Evolutionary conservation across 148 eudicot species (phyloP), one percentile per base, ranked within the genome.

Genomic region (Amaranthus hypochondriacus): DNA sequence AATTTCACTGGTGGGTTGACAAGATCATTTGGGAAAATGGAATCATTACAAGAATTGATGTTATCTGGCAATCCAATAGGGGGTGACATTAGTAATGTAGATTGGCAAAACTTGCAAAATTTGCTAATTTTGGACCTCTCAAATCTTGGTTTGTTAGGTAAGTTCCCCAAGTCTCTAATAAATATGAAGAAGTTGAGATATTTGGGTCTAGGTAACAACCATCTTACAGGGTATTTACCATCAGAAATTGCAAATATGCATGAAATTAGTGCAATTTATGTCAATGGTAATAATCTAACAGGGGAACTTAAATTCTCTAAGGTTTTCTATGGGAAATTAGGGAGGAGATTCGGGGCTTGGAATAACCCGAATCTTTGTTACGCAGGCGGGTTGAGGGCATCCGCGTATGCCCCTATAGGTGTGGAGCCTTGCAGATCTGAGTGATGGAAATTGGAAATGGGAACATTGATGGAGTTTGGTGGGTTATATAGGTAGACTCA

Each of bases 331-430:
- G 80, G 72, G 75, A 88, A 76, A 83, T 70, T 95, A 90, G 96
- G 97, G 43, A 86, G 94, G 82, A 76, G 94, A 12, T 92, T 95
- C 75, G 88, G 90, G 84, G 93, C 92, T 14, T 90, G 87, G 96
- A 78, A 78, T 18, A 95, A 95, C 75, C 81, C 92, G 13, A 86
- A 83, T 76, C 87, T 95, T 49, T 95, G 99, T 76, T 87, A 83
- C 76, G 72, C 78, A 39, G 7, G 69, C 5, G 87, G 74, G 46
- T 59, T 67, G 61, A 59, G 53, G 44, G 75, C 84, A 14, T 51
- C 72, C 43, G 82, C 74, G 4, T 69, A 78, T 54, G 78, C 71
- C 14, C 93, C 96, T 5, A 54, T 75, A 73, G 97, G 96, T 28
- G 93, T 94, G 15, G 73, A 78, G 65, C 82, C 80, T 43, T 94